Conservation (phyloP, 768 basidiomycete genomes). For the Hemileccinum rubropunctum region DNA sequence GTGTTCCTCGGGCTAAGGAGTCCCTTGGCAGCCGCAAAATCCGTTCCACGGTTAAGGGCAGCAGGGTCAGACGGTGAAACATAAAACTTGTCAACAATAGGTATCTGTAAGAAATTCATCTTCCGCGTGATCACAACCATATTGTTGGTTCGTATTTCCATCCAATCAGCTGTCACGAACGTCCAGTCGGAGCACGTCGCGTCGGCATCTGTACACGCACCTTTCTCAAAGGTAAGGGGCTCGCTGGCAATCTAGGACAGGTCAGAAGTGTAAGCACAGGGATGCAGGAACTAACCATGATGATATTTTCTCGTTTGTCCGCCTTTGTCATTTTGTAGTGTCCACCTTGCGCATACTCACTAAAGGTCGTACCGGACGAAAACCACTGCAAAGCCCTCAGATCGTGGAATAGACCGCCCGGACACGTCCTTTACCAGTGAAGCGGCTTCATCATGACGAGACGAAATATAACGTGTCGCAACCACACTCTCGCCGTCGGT, state of each 20-base stretch:
- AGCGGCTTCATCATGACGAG: slow-evolving; percentile 87
- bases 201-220: slow-evolving; percentile 34
- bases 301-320: slow-evolving; percentile 94
- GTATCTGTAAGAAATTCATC: slow-evolving; percentile 92
- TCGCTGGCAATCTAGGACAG: slow-evolving; percentile 75
- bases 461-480: slow-evolving; percentile 93
- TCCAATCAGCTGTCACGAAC: slow-evolving; percentile 76
- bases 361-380: slow-evolving; percentile 92
- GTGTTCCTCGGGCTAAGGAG: slow-evolving; percentile 60
- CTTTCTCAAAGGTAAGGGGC: slow-evolving; percentile 95
- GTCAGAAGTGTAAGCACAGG: slow-evolving; percentile 12
- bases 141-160: slow-evolving; percentile 96
- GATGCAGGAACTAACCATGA: slow-evolving; percentile 54
- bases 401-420: background rate
- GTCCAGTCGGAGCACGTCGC: background rate
- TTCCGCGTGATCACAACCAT: slow-evolving; percentile 95
- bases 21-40: slow-evolving; percentile 89
- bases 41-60: slow-evolving; percentile 62
- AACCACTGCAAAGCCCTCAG: slow-evolving; percentile 62
- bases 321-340: slow-evolving; percentile 95
- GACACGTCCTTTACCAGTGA: slow-evolving; percentile 56
- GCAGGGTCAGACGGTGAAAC: slow-evolving; percentile 84
- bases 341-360: slow-evolving; percentile 83
- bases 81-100: slow-evolving; percentile 91
- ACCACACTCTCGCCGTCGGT: slow-evolving; percentile 94